phyloP scores from a whole-genome alignment of 352 stramenopile species.

The Plasmopara viticola region DNA sequence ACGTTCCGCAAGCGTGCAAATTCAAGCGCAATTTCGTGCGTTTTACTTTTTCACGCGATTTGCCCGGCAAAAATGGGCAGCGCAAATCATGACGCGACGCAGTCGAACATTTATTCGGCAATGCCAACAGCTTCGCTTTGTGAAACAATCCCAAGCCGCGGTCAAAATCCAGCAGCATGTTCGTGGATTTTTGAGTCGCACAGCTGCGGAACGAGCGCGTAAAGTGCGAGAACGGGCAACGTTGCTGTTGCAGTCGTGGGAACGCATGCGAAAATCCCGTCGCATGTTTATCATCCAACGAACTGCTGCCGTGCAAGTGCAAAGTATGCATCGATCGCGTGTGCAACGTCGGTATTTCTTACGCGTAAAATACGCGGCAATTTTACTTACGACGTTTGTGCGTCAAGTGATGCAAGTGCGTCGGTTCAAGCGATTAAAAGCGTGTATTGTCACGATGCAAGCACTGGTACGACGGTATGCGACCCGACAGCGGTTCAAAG shows the following conservation, averaged over 20 bases:
- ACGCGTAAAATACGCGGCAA: slow-evolving; percentile 38
- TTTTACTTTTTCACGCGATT: slow-evolving; percentile 26
- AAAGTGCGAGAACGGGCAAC: slow-evolving; percentile 36
- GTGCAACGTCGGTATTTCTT: slow-evolving; percentile 41
- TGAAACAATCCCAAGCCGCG: slow-evolving; percentile 30
- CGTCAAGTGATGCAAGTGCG: slow-evolving; percentile 59
- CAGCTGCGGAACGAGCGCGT: slow-evolving; percentile 50
- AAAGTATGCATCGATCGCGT: slow-evolving; percentile 42
- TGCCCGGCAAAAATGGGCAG: slow-evolving; percentile 25
- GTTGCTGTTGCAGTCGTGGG: slow-evolving; percentile 49
- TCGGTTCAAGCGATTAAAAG: slow-evolving; percentile 61
- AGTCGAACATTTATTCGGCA: slow-evolving; percentile 40
- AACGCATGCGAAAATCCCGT: slow-evolving; percentile 38
- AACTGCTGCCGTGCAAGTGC: slow-evolving; percentile 30
- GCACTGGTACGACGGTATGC: slow-evolving; percentile 48
- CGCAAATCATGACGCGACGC: slow-evolving; percentile 28
- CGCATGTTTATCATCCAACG: slow-evolving; percentile 27
- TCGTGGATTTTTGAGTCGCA: slow-evolving; percentile 54
- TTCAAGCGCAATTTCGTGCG: slow-evolving; percentile 35
- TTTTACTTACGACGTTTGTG: slow-evolving; percentile 60
- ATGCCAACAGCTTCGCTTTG: slow-evolving; percentile 30
- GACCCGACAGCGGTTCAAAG: slow-evolving; percentile 24
- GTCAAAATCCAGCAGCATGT: slow-evolving; percentile 38
- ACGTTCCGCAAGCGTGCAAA: slow-evolving; percentile 9
- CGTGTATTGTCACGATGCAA: slow-evolving; percentile 56